phyloP scores from a whole-genome alignment of 1,284 basidiomycete species.

The Ganoderma lucidum region DNA sequence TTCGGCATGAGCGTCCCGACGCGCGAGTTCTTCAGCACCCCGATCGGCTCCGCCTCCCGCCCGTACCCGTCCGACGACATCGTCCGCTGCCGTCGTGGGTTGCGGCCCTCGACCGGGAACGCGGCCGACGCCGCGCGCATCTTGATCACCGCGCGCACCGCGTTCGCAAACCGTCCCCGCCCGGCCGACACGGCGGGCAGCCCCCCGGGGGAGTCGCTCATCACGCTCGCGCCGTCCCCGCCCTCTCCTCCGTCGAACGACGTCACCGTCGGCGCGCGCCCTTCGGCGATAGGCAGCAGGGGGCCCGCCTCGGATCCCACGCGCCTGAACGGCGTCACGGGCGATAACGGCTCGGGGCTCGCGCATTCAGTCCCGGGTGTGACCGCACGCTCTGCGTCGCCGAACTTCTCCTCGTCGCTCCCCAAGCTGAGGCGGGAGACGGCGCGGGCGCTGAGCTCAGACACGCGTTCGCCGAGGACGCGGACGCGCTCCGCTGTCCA shows the following conservation, averaged over 20 bases:
- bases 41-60: slow-evolving; percentile 38
- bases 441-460: slow-evolving; percentile 17
- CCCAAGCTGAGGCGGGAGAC: slow-evolving; percentile 24
- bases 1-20: slow-evolving; percentile 65
- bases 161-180: slow-evolving; percentile 48
- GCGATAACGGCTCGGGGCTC: slow-evolving; percentile 41
- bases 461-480: slow-evolving; percentile 32
- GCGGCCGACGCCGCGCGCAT: slow-evolving; percentile 47
- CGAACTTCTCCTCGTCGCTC: slow-evolving; percentile 25
- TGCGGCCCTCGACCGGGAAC: slow-evolving; percentile 37
- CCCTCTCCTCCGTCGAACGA: slow-evolving; percentile 38
- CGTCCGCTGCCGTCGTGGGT: slow-evolving; percentile 50
- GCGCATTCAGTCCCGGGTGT: slow-evolving; percentile 26
- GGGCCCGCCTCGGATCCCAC: slow-evolving; percentile 31
- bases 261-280: slow-evolving; percentile 31
- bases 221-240: slow-evolving; percentile 27
- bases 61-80: slow-evolving; percentile 48
- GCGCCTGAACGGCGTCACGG: slow-evolving; percentile 20
- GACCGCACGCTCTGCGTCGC: slow-evolving; percentile 29
- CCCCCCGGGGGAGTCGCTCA: not conserved
- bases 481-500: slow-evolving; percentile 34
- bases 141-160: slow-evolving; percentile 59
- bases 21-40: slow-evolving; percentile 58
- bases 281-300: slow-evolving; percentile 34
- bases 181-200: slow-evolving; percentile 27